These are phyloP conservation scores for Yarrowia osloensis DNA, from an alignment of 805 yeast genomes.

Conservation along the genomic window DNA sequence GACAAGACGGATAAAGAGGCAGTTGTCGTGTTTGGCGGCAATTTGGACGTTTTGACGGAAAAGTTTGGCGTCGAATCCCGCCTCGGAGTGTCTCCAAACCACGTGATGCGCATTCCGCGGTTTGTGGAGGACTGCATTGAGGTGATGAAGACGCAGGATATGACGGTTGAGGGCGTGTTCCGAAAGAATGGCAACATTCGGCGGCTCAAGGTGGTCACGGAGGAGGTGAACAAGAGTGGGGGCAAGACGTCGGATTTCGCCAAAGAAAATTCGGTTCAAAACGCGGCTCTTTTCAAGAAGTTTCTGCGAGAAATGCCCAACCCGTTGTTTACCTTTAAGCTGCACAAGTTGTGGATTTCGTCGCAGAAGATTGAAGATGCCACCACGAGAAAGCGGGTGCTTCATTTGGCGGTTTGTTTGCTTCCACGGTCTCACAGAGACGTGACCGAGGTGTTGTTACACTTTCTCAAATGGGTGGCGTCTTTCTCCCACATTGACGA, in stretches of 20 bases:
- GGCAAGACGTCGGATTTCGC: constrained; percentile 68
- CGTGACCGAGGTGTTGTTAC: constrained; percentile 78
- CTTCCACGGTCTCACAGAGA: constrained; percentile 82
- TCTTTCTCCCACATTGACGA: constrained; percentile 93
- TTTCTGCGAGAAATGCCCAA: constrained; percentile 91
- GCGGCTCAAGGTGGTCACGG: constrained; percentile 70
- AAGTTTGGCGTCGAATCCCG: constrained; percentile 81
- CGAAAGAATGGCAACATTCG: constrained; percentile 95
- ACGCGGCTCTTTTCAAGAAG: constrained; percentile 89
- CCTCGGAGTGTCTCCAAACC: constrained; percentile 78
- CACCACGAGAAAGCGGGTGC: constrained; percentile 52
- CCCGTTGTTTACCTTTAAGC: constrained; percentile 75
- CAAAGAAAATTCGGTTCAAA: constrained; percentile 81
- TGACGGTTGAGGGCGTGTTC: constrained; percentile 94
- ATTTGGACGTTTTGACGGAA: constrained; percentile 65
- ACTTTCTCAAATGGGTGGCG: constrained; percentile 92
- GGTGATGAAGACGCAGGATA: constrained; percentile 84
- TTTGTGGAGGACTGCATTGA: constrained; percentile 82
- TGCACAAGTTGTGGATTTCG: constrained; percentile 78
- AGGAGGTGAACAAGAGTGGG: constrained; percentile 72
- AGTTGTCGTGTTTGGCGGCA: constrained; percentile 69
- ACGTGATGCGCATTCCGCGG: constrained; percentile 74
- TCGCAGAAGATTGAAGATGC: constrained; percentile 48
- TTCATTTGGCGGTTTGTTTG: constrained; percentile 69
- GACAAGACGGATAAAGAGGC: constrained; percentile 35